A percentile compares a stretch with the other conserved stretches of the same genome.
These are phyloP conservation scores for Russula griseocarnosa DNA, from an alignment of 768 basidiomycete genomes.

Conservation along the genomic window DNA sequence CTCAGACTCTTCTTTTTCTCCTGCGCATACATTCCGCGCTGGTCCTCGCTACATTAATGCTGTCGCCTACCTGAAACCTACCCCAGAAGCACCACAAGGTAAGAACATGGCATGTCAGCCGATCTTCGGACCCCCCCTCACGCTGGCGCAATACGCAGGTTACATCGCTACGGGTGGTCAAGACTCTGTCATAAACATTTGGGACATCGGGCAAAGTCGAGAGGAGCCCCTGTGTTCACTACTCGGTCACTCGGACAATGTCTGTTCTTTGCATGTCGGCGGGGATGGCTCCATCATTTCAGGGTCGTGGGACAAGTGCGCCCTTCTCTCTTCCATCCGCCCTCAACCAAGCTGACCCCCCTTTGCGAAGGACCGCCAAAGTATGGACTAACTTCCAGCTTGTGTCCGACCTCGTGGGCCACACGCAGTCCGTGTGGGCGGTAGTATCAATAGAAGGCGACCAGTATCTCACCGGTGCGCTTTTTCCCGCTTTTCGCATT, in stretches of 20 bases:
- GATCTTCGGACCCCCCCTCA: constrained; percentile 17
- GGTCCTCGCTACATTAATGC: constrained; percentile 79
- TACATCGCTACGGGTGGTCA: constrained; percentile 86
- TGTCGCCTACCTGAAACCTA: constrained; percentile 62
- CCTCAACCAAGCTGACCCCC: neutral
- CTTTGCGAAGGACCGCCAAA: constrained; percentile 71
- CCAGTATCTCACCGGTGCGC: constrained; percentile 74
- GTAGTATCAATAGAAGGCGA: constrained; percentile 76
- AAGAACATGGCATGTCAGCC: constrained; percentile 27
- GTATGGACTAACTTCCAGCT: constrained; percentile 83
- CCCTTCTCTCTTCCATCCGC: constrained; percentile 13
- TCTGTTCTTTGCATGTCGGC: constrained; percentile 77
- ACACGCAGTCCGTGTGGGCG: constrained; percentile 92
- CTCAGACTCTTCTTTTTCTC: constrained; percentile 48
- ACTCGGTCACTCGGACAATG: constrained; percentile 85
- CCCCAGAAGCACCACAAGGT: constrained; percentile 68
- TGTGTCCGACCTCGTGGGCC: constrained; percentile 72
- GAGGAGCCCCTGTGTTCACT: constrained; percentile 79
- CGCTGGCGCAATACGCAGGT: constrained; percentile 35
- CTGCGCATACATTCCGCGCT: constrained; percentile 52
- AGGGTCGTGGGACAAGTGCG: constrained; percentile 96
- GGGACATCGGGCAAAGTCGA: constrained; percentile 53
- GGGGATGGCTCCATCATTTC: constrained; percentile 75
- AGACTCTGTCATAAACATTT: constrained; percentile 84
- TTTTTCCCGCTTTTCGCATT: neutral